phyloP scores from a whole-genome alignment of 345 rosid species.

The Citrus sp. region DNA sequence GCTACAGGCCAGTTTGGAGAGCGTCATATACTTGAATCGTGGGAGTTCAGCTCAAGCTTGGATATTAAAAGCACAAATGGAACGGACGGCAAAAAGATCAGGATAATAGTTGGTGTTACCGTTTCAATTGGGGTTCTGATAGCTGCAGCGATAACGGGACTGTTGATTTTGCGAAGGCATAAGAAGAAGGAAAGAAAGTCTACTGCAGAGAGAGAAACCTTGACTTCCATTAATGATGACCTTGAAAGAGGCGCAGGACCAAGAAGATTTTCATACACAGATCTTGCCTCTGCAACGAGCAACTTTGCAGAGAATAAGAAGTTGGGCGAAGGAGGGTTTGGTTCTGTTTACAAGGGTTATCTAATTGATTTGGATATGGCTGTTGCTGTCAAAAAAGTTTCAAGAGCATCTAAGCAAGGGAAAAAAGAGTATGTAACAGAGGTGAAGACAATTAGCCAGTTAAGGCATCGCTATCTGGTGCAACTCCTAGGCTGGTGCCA shows the following conservation, averaged over 20 bases:
- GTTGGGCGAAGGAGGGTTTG: constrained; percentile 46
- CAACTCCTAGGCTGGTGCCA: constrained; percentile 16
- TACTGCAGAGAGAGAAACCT: neutral
- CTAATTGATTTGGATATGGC: constrained; percentile 16
- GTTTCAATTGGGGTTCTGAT: constrained; percentile 14
- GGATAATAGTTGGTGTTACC: constrained; percentile 5
- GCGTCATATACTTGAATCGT: constrained; percentile 21
- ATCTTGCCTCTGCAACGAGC: constrained; percentile 33
- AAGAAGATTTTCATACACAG: constrained; percentile 25
- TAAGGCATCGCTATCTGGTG: constrained; percentile 9
- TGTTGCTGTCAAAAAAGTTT: constrained; percentile 41
- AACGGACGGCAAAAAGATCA: neutral
- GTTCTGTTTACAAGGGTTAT: constrained; percentile 38
- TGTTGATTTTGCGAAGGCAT: neutral
- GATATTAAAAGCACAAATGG: neutral
- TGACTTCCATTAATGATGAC: constrained; percentile 33
- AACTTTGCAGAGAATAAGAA: constrained; percentile 30
- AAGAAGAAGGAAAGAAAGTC: neutral
- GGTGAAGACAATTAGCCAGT: constrained; percentile 11
- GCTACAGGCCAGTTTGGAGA: constrained; percentile 16
- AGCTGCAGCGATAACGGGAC: neutral
- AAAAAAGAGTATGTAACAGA: constrained; percentile 29
- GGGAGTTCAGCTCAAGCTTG: constrained; percentile 43
- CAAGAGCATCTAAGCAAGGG: constrained; percentile 34
- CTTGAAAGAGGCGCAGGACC: constrained; percentile 43